Evolutionary conservation across 257 asterid genomes (phyloP).

Genomic region (Nicotiana tabacum): DNA sequence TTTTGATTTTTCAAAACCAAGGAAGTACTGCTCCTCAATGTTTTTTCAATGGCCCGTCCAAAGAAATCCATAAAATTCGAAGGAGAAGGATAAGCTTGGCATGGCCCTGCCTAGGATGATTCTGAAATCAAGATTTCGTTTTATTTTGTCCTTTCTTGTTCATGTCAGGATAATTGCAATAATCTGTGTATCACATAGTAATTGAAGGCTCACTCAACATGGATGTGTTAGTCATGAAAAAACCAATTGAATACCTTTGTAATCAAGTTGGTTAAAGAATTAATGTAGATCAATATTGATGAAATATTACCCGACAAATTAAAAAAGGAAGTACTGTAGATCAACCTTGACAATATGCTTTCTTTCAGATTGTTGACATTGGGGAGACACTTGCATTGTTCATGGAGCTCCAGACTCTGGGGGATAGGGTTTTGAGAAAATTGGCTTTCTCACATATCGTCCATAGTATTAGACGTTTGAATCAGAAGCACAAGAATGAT

Average conservation of each 20-base stretch:
- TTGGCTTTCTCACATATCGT: constrained; percentile 74
- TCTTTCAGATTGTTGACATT: constrained; percentile 53
- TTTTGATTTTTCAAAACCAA: background rate
- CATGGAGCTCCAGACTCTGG: constrained; percentile 90
- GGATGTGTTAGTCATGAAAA: background rate
- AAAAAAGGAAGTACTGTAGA: background rate
- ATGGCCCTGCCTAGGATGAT: background rate
- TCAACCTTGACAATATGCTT: background rate
- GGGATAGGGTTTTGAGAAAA: constrained; percentile 51
- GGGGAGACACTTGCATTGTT: constrained; percentile 61
- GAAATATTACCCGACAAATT: background rate
- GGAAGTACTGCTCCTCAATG: background rate
- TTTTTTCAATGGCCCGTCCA: too few species aligned
- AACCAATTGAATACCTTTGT: background rate
- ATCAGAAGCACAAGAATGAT: constrained; percentile 87
- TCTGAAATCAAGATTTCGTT: background rate
- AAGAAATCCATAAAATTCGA: too few species aligned
- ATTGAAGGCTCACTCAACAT: background rate
- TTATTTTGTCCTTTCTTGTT: background rate
- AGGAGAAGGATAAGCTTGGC: background rate
- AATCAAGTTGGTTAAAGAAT: background rate
- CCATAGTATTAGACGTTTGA: constrained; percentile 64
- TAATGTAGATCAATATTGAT: background rate
- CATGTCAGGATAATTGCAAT: background rate
- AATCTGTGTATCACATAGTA: background rate